Conservation (phyloP, 2,329 filamentous ascomycete species). For the Pseudogymnoascus sp. region DNA sequence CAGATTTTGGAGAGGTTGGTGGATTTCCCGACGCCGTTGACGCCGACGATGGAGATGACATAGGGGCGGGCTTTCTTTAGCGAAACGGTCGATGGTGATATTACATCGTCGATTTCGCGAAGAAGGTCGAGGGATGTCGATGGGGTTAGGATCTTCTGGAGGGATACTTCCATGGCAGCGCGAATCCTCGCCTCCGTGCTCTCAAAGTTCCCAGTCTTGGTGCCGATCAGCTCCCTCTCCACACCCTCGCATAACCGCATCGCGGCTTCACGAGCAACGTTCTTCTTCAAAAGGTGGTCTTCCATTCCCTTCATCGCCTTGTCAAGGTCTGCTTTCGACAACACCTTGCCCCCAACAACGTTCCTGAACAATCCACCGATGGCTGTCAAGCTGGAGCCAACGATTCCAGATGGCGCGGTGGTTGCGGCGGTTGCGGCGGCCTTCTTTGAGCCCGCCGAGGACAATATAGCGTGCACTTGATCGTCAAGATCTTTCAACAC, state of each 20-base stretch:
- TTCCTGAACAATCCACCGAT: conserved; percentile 89
- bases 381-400: conserved; percentile 72
- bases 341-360: conserved; percentile 85
- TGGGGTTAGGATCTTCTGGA: conserved; percentile 92
- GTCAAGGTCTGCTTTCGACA: conserved; percentile 81
- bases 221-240: conserved; percentile 78
- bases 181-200: conserved; percentile 77
- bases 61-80: conserved; percentile 69
- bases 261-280: conserved; percentile 90
- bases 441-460: conserved; percentile 65
- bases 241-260: conserved; percentile 86
- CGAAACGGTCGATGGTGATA: conserved; percentile 56
- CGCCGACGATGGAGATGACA: conserved; percentile 95
- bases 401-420: conserved; percentile 51
- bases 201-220: conserved; percentile 89
- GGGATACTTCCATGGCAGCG: conserved; percentile 80
- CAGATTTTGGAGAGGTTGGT: conserved; percentile 97
- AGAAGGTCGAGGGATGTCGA: conserved; percentile 91
- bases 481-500: conserved; percentile 88
- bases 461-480: conserved; percentile 83
- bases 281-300: conserved; percentile 88
- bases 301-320: conserved; percentile 96
- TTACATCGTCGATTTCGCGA: conserved; percentile 80
- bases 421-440: conserved; percentile 34
- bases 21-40: conserved; percentile 97